Evolutionary conservation across 192 early-diverging fungal species (phyloP).

Genomic region (Backusella tarrabulga): DNA sequence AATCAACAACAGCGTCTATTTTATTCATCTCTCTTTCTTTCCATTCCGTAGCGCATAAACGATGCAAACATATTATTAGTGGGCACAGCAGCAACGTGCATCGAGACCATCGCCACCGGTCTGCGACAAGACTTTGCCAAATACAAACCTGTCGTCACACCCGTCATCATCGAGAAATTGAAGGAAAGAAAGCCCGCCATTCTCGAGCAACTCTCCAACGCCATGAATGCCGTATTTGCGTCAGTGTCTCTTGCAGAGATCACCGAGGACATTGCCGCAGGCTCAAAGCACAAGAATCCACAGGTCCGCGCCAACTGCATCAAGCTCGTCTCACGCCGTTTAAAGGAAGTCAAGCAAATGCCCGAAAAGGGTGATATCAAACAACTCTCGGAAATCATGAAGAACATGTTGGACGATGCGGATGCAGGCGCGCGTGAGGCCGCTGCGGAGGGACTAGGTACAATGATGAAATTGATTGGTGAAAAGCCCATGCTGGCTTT

Average conservation of each 20-base stretch:
- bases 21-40: background rate
- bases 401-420: constrained; percentile 82
- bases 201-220: constrained; percentile 75
- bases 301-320: constrained; percentile 80
- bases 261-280: constrained; percentile 70
- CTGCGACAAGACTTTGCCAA: constrained; percentile 78
- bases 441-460: constrained; percentile 83
- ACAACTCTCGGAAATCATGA: constrained; percentile 68
- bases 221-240: constrained; percentile 83
- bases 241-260: constrained; percentile 69
- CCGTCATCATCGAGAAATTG: constrained; percentile 83
- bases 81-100: constrained; percentile 73
- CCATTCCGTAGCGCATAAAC: constrained; percentile 52
- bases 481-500: constrained; percentile 72
- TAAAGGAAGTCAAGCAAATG: constrained; percentile 65
- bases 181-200: constrained; percentile 95
- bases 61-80: constrained; percentile 91
- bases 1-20: background rate
- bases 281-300: constrained; percentile 88
- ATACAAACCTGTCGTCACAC: constrained; percentile 69
- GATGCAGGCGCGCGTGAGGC: constrained; percentile 81
- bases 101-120: constrained; percentile 79
- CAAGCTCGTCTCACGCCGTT: constrained; percentile 69
- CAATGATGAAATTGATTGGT: constrained; percentile 84
- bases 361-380: constrained; percentile 86